Evolutionary conservation across 139 green algal genomes (phyloP).

Genomic region (Volvox africanus): DNA sequence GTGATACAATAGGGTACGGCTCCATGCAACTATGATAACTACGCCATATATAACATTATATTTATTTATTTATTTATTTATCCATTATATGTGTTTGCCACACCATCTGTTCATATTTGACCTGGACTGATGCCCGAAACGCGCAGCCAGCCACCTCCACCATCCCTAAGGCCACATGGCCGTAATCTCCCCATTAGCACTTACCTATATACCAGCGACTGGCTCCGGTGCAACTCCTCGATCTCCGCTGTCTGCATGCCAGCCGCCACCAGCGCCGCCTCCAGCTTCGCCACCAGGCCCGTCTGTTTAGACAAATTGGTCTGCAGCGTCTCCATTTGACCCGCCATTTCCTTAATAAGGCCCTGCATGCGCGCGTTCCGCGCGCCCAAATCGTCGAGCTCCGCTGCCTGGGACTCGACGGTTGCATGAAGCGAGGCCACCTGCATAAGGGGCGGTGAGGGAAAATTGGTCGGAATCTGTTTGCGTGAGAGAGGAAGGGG

Average conservation of each 20-base stretch:
- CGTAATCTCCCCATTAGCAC: neutral
- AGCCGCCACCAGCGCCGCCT: slow-evolving; percentile 37
- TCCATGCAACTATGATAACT: no score
- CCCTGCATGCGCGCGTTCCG: slow-evolving; percentile 35
- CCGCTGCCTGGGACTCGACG: neutral
- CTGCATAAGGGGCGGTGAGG: neutral
- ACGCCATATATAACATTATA: no score
- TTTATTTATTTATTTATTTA: no score
- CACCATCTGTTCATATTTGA: no score
- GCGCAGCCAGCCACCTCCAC: no score
- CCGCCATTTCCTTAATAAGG: slow-evolving; percentile 48
- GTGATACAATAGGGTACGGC: no score
- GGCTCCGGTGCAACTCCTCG: slow-evolving; percentile 31
- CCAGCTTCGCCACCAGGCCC: slow-evolving; percentile 44
- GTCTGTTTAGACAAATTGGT: slow-evolving; percentile 22
- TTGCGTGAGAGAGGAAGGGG: no score
- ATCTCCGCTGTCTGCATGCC: slow-evolving; percentile 40
- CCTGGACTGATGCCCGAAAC: no score
- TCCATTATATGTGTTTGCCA: no score
- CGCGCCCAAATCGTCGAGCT: neutral
- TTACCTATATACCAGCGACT: slow-evolving; percentile 21
- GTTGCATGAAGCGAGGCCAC: neutral
- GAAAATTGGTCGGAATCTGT: no score
- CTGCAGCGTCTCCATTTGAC: slow-evolving; percentile 45
- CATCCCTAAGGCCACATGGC: no score